Conservation (phyloP, 2,329 filamentous ascomycete genomes). For the Colletotrichum zoysiae region DNA sequence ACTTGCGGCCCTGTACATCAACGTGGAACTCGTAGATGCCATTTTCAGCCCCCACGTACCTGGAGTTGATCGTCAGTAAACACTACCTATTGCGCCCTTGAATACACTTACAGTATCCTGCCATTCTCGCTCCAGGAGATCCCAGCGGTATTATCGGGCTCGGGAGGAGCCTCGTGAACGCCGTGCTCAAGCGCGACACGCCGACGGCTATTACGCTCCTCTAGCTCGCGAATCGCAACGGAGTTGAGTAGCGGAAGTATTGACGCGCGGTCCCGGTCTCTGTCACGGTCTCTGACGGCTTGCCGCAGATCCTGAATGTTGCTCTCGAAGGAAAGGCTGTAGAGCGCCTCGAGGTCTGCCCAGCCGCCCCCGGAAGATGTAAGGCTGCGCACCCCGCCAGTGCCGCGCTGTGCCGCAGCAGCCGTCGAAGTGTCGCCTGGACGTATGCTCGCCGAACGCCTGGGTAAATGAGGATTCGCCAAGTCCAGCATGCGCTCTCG, state of each 20-base stretch:
- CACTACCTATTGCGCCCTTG: slow-evolving; percentile 6
- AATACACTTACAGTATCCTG: slow-evolving; percentile 64
- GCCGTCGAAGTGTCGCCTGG: slow-evolving; percentile 24
- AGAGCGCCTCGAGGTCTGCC: slow-evolving; percentile 59
- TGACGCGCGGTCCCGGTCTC: slow-evolving; percentile 51
- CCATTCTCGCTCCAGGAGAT: slow-evolving; percentile 74
- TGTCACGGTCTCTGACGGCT: slow-evolving; percentile 48
- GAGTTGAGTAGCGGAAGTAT: slow-evolving; percentile 55
- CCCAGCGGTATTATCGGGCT: slow-evolving; percentile 71
- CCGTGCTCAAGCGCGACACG: slow-evolving; percentile 52
- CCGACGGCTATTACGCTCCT: slow-evolving; percentile 47
- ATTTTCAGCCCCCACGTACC: slow-evolving; percentile 75
- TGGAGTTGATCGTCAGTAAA: slow-evolving; percentile 51
- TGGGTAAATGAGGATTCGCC: slow-evolving; percentile 26
- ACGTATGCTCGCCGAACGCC: slow-evolving; percentile 29
- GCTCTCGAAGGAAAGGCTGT: slow-evolving; percentile 52
- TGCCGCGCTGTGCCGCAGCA: slow-evolving; percentile 11
- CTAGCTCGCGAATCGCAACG: slow-evolving; percentile 48
- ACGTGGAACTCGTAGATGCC: slow-evolving; percentile 82
- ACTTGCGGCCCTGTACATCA: slow-evolving; percentile 72
- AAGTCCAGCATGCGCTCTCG: slow-evolving; percentile 32
- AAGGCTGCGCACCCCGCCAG: slow-evolving; percentile 24
- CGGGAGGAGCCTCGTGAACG: slow-evolving; percentile 58
- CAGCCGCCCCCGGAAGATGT: slow-evolving; percentile 48
- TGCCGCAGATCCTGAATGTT: slow-evolving; percentile 46